Conservation (phyloP, 257 asterid species). For the Jacaranda copaia region DNA sequence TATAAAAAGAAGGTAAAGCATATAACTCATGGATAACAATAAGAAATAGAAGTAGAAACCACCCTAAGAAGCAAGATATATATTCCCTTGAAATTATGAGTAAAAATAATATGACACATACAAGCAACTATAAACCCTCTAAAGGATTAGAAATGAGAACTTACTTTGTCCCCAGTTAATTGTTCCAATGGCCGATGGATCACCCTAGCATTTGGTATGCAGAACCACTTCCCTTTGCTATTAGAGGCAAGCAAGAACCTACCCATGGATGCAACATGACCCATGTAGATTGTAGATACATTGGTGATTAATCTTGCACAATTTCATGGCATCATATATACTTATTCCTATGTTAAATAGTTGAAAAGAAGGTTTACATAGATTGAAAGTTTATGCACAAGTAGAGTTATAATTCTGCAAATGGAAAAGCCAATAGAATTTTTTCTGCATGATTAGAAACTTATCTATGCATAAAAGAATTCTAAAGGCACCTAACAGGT, state of each 20-base stretch:
- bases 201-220: slow-evolving; percentile 98
- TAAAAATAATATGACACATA: background rate
- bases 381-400: slow-evolving; percentile 8
- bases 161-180: slow-evolving; percentile 80
- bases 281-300: slow-evolving; percentile 90
- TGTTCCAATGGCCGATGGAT: slow-evolving; percentile 93
- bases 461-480: background rate
- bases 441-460: background rate
- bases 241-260: slow-evolving; percentile 93
- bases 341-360: slow-evolving; percentile 76
- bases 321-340: slow-evolving; percentile 95
- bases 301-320: slow-evolving; percentile 80
- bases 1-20: background rate
- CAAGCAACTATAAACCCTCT: slow-evolving; percentile 4
- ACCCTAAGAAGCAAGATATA: background rate
- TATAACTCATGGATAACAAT: background rate
- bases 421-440: slow-evolving; percentile 1
- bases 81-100: background rate
- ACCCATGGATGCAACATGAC: slow-evolving; percentile 95
- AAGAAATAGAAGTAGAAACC: background rate
- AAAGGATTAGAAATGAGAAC: slow-evolving; percentile 24
- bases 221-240: slow-evolving; percentile 87
- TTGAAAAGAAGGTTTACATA: background rate
- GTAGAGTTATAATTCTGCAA: slow-evolving; percentile 6
- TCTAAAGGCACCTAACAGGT: too few species aligned